Conservation (phyloP, 768 basidiomycete genomes). For the Termitomyces sp. region DNA sequence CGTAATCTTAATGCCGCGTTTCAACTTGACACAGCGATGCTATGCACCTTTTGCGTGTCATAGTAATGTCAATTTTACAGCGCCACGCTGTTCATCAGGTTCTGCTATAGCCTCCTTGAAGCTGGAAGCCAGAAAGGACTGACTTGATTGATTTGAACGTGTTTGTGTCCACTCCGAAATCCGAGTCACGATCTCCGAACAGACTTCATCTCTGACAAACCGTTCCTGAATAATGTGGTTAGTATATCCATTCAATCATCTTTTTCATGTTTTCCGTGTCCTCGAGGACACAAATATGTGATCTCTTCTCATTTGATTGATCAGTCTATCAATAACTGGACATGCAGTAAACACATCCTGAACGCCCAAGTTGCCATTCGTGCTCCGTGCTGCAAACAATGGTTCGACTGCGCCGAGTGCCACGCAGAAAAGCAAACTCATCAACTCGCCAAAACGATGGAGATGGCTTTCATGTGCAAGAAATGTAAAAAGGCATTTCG, state of each 20-base stretch:
- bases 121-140: not conserved
- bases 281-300: not conserved
- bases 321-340: conserved; percentile 17
- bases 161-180: conserved; percentile 1
- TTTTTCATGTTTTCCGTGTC: not conserved
- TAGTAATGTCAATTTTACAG: not conserved
- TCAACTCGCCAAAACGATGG: conserved; percentile 61
- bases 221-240: conserved; percentile 5
- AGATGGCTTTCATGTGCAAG: conserved; percentile 50
- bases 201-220: not conserved
- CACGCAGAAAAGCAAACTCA: conserved; percentile 85
- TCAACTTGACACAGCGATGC: not conserved
- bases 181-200: conserved; percentile 2
- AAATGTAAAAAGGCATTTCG: conserved; percentile 85
- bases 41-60: not conserved
- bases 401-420: conserved; percentile 97
- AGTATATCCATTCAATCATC: conserved; percentile 1
- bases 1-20: not conserved
- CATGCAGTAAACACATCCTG: conserved; percentile 83
- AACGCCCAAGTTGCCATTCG: conserved; percentile 96
- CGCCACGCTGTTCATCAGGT: not conserved
- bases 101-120: not conserved
- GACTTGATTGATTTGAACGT: not conserved
- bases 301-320: conserved; percentile 12
- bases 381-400: conserved; percentile 95